These are phyloP conservation scores for Melampsora medusae DNA, from an alignment of 1,284 basidiomycete species.

Conservation along the genomic window DNA sequence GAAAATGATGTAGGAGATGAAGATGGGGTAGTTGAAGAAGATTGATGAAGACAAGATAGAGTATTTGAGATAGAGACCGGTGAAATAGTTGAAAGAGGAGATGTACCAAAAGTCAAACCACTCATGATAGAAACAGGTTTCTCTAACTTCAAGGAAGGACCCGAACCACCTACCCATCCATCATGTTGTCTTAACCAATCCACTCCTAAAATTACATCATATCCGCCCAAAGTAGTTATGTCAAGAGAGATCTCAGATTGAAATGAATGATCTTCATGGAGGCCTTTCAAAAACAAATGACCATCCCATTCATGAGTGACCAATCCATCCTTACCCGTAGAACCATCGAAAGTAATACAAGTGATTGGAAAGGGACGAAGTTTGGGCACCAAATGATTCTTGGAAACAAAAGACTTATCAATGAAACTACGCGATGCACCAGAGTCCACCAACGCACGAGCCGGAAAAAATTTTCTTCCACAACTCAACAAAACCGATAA, in stretches of 20 bases:
- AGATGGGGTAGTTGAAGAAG: background rate
- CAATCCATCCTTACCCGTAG: background rate
- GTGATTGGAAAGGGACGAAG: background rate
- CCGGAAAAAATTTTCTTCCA: too few relatives aligned
- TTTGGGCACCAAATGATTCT: too few relatives aligned
- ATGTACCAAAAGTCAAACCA: too few relatives aligned
- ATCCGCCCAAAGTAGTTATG: background rate
- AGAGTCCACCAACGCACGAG: too few relatives aligned
- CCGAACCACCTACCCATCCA: background rate
- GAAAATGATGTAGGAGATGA: background rate
- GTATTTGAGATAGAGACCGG: background rate
- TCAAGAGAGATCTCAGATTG: background rate
- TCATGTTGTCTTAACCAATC: background rate
- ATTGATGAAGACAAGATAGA: background rate
- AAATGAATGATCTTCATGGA: too few relatives aligned
- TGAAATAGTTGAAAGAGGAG: background rate
- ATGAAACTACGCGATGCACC: too few relatives aligned
- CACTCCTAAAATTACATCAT: background rate
- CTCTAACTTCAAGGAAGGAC: background rate
- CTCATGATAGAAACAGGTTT: background rate
- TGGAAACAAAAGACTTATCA: too few relatives aligned
- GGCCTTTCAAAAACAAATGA: background rate
- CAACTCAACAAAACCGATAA: too few relatives aligned
- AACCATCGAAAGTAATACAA: constrained; percentile 22
- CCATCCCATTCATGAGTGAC: background rate